A percentile compares a stretch with the other conserved stretches of the same genome.
Evolutionary conservation across 2,329 filamentous ascomycete genomes (phyloP).

Genomic region (Pseudocercospora crystallina): DNA sequence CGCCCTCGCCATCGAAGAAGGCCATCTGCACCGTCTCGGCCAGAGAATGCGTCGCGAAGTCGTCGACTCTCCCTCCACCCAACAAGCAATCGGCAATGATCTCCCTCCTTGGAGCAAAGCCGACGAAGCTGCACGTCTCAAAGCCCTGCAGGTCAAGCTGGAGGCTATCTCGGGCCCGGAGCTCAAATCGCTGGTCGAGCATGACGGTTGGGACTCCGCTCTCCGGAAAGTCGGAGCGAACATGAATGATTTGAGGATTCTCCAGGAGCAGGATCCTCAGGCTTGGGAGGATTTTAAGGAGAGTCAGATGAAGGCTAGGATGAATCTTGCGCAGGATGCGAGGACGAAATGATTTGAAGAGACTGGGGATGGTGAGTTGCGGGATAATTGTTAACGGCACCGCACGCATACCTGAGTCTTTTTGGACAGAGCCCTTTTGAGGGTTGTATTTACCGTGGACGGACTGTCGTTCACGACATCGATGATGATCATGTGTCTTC

Average conservation of each 20-base stretch:
- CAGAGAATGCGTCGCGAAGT: conserved; percentile 66
- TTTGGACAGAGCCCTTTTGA: too few species aligned
- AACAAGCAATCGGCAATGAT: conserved; percentile 16
- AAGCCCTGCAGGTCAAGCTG: conserved; percentile 45
- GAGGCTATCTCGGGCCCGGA: conserved; percentile 59
- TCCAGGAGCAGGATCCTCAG: conserved; percentile 48
- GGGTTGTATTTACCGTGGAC: too few species aligned
- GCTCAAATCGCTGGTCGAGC: conserved; percentile 62
- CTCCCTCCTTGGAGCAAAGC: conserved; percentile 30
- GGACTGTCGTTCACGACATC: too few species aligned
- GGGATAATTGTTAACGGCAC: not conserved
- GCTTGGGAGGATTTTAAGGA: conserved; percentile 38
- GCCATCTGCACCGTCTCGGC: conserved; percentile 66
- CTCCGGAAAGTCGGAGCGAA: conserved; percentile 66
- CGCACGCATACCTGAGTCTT: not conserved
- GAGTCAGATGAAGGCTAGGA: conserved; percentile 36
- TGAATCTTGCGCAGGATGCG: conserved; percentile 28
- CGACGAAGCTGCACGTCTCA: conserved; percentile 37
- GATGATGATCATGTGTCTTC: too few species aligned
- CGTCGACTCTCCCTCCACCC: conserved; percentile 47
- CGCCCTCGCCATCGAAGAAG: conserved; percentile 67
- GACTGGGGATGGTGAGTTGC: not conserved
- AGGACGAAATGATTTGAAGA: not conserved
- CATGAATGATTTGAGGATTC: conserved; percentile 63
- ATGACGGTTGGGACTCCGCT: conserved; percentile 57